Evolutionary conservation across 2,329 filamentous ascomycete genomes (phyloP).

Genomic region (Samsoniella hepiali): DNA sequence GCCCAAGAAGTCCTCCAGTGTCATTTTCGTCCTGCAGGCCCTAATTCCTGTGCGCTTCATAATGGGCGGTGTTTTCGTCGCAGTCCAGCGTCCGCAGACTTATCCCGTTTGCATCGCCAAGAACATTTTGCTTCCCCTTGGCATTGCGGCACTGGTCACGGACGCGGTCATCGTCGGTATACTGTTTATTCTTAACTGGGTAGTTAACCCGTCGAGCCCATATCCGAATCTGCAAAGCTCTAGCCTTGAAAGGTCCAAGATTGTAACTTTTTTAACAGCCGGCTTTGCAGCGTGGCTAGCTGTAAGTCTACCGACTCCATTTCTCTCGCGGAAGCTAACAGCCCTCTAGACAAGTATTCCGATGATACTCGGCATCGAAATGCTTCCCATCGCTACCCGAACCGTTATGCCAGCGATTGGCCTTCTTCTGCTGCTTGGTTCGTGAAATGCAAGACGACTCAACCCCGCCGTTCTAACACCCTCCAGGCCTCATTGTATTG

Average conservation of each 20-base stretch:
- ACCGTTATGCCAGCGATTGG: slow-evolving; percentile 52
- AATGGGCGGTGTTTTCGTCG: slow-evolving; percentile 53
- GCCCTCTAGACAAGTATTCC: slow-evolving; percentile 46
- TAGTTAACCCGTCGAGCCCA: background rate
- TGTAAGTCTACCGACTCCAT: slow-evolving; percentile 36
- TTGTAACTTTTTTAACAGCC: slow-evolving; percentile 39
- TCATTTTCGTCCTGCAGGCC: slow-evolving; percentile 43
- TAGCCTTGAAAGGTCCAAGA: slow-evolving; percentile 32
- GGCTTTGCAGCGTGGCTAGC: slow-evolving; percentile 53
- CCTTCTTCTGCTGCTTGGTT: slow-evolving; percentile 48
- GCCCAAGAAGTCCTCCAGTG: slow-evolving; percentile 34
- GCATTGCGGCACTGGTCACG: slow-evolving; percentile 42
- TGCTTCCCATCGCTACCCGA: slow-evolving; percentile 41
- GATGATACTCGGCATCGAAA: slow-evolving; percentile 47
- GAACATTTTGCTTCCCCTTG: slow-evolving; percentile 43
- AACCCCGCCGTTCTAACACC: background rate
- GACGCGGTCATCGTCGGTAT: slow-evolving; percentile 45
- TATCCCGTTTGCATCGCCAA: slow-evolving; percentile 50
- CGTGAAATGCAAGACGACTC: background rate
- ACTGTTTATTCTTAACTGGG: slow-evolving; percentile 34
- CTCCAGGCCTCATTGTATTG: slow-evolving; percentile 7
- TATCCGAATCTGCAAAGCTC: background rate
- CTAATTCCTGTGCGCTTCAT: slow-evolving; percentile 47
- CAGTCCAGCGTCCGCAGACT: slow-evolving; percentile 51
- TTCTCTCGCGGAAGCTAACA: slow-evolving; percentile 5